These are phyloP conservation scores for Favolaschia claudopus DNA, from an alignment of 768 basidiomycete genomes.

Conservation along the genomic window DNA sequence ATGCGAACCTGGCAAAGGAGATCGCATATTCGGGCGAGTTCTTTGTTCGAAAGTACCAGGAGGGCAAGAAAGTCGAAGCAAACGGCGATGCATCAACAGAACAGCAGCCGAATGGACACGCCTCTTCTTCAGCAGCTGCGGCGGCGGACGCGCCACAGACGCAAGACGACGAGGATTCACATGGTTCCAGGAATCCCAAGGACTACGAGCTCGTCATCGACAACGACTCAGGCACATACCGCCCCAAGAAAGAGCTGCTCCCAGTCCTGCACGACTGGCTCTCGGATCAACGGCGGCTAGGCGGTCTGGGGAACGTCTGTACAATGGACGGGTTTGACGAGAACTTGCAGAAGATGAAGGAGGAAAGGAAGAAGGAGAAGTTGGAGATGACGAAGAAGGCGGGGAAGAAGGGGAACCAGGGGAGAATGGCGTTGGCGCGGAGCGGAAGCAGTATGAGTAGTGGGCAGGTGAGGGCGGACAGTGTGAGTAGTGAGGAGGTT, in stretches of 20 bases:
- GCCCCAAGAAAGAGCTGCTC: slow-evolving; percentile 47
- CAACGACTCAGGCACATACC: slow-evolving; percentile 57
- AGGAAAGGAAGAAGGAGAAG: slow-evolving; percentile 31
- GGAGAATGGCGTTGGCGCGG: slow-evolving; percentile 18
- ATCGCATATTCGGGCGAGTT: slow-evolving; percentile 55
- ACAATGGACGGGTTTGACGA: slow-evolving; percentile 49
- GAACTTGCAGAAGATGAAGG: slow-evolving; percentile 21
- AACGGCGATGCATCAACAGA: not conserved
- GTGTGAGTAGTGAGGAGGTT: slow-evolving; percentile 15
- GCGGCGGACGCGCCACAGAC: not conserved
- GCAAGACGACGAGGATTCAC: not conserved
- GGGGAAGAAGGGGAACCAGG: slow-evolving; percentile 8
- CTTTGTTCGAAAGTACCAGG: slow-evolving; percentile 34
- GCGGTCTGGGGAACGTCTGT: slow-evolving; percentile 44
- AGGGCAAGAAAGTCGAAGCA: not conserved
- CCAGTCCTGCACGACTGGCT: slow-evolving; percentile 47
- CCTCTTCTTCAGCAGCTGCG: not conserved
- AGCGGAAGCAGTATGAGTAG: slow-evolving; percentile 16
- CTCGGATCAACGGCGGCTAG: slow-evolving; percentile 39
- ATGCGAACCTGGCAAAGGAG: slow-evolving; percentile 50
- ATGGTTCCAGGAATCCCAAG: slow-evolving; percentile 34
- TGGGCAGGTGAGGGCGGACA: not conserved
- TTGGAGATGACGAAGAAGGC: slow-evolving; percentile 29
- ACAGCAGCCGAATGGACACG: not conserved
- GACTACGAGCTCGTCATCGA: slow-evolving; percentile 55